Percentiles rank a stretch among this genome's conserved stretches.
phyloP scores from a whole-genome alignment of 352 stramenopile genomes.

The Pythium rishiriense region DNA sequence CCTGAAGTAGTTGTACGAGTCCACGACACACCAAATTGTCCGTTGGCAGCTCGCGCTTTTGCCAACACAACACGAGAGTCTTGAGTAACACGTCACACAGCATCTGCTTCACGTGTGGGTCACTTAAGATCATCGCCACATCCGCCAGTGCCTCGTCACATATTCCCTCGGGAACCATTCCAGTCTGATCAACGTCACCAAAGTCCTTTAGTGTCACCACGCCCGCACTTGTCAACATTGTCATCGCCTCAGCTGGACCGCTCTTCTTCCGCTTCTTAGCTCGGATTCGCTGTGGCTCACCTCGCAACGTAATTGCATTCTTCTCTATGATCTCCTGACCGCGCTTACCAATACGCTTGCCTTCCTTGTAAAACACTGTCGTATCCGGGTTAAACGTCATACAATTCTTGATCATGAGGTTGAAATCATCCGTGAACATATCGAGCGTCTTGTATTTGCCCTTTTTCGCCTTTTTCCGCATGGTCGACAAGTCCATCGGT shows the following conservation, averaged over 20 bases:
- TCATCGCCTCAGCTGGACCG: constrained; percentile 57
- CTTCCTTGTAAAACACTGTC: constrained; percentile 89
- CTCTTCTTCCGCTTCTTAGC: constrained; percentile 79
- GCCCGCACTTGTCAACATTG: constrained; percentile 71
- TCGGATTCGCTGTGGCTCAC: constrained; percentile 71
- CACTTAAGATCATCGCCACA: constrained; percentile 71
- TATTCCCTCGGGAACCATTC: constrained; percentile 81
- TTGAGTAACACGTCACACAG: constrained; percentile 77
- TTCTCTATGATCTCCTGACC: constrained; percentile 79
- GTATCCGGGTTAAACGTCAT: constrained; percentile 85
- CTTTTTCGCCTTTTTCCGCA: constrained; percentile 75
- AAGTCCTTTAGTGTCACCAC: constrained; percentile 68
- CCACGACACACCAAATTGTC: constrained; percentile 77
- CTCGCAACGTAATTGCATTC: constrained; percentile 55
- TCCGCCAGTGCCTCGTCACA: constrained; percentile 79
- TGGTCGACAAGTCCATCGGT: constrained; percentile 85
- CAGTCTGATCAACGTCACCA: constrained; percentile 70
- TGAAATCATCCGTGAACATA: constrained; percentile 77
- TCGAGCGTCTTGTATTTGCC: constrained; percentile 85
- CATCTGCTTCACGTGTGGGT: constrained; percentile 78
- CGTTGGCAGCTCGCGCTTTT: constrained; percentile 71
- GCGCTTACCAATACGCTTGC: constrained; percentile 82
- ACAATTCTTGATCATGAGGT: constrained; percentile 88
- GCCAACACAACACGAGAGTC: constrained; percentile 57
- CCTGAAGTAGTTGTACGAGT: constrained; percentile 83